A percentile compares a stretch with the other conserved stretches of the same genome.
These are phyloP conservation scores for Calonectria leucothoes DNA, from an alignment of 2,329 filamentous ascomycete species.

Conservation along the genomic window DNA sequence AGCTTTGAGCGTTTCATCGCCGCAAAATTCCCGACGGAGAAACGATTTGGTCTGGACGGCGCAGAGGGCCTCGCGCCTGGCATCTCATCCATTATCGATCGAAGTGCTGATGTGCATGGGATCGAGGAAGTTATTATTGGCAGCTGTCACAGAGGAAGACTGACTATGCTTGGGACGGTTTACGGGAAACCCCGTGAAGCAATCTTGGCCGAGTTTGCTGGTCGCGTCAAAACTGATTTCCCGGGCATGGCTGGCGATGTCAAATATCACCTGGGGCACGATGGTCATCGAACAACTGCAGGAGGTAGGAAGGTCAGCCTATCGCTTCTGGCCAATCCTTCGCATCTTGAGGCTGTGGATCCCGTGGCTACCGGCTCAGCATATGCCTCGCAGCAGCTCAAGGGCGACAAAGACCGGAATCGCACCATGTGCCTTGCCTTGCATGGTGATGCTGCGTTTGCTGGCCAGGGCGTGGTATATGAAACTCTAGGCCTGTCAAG, in stretches of 20 bases:
- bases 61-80: slow-evolving; percentile 95
- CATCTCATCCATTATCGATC: slow-evolving; percentile 98
- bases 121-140: slow-evolving; percentile 99
- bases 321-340: slow-evolving; percentile 96
- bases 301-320: slow-evolving; percentile 97
- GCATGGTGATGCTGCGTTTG: slow-evolving; percentile 96
- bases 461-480: slow-evolving; percentile 95
- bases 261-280: slow-evolving; percentile 99
- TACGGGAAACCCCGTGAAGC: slow-evolving; percentile 99
- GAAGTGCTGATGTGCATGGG: slow-evolving; percentile 90
- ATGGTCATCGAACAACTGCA: slow-evolving; percentile 96
- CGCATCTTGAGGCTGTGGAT: slow-evolving; percentile 97
- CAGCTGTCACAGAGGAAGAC: slow-evolving; percentile 97
- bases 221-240: slow-evolving; percentile 85
- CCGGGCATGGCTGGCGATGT: slow-evolving; percentile 93
- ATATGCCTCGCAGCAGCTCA: slow-evolving; percentile 96
- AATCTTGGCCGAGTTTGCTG: slow-evolving; percentile 97
- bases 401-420: slow-evolving; percentile 85
- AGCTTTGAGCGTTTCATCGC: slow-evolving; percentile 95
- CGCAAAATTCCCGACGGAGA: slow-evolving; percentile 98
- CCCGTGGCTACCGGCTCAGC: slow-evolving; percentile 97
- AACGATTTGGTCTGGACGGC: slow-evolving; percentile 97
- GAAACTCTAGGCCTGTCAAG: slow-evolving; percentile 98
- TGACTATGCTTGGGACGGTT: slow-evolving; percentile 97
- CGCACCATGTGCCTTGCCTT: slow-evolving; percentile 93